These are phyloP conservation scores for Citrullus colocynthis DNA, from an alignment of 306 rosid genomes.

Conservation along the genomic window DNA sequence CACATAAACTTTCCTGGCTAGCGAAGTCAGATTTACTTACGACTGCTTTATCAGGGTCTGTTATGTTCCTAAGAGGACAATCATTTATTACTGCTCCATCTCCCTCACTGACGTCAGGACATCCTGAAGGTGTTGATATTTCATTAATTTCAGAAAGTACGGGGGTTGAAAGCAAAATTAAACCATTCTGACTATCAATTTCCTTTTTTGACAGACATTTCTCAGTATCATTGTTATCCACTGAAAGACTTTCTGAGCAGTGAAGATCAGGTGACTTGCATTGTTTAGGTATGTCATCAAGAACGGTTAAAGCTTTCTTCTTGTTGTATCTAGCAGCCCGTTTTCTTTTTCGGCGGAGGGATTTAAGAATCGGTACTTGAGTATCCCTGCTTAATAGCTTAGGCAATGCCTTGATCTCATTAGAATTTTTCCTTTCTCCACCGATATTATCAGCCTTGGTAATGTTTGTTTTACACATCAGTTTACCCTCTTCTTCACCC, in stretches of 20 bases:
- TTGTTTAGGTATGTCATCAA: conserved; percentile 21
- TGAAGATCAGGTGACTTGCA: conserved; percentile 22
- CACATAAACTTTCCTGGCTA: conserved; percentile 28
- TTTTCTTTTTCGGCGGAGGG: conserved; percentile 27
- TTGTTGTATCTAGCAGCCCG: conserved; percentile 15
- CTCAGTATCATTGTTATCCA: conserved; percentile 17
- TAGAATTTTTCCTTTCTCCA: conserved; percentile 16
- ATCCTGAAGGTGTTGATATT: conserved; percentile 18
- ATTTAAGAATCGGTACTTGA: conserved; percentile 15
- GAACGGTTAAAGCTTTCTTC: conserved; percentile 15
- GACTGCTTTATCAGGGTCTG: conserved; percentile 19
- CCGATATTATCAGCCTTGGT: conserved; percentile 17
- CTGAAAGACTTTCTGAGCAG: conserved; percentile 13
- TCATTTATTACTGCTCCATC: conserved; percentile 21
- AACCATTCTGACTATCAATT: conserved; percentile 34
- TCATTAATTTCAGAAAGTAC: conserved; percentile 15
- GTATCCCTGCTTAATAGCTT: conserved; percentile 14
- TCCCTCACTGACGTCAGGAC: conserved; percentile 18
- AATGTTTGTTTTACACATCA: conserved; percentile 9
- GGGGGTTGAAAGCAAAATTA: conserved; percentile 14
- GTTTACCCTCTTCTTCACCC: conserved; percentile 31
- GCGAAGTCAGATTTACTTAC: conserved; percentile 29
- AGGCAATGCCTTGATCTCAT: conserved; percentile 20
- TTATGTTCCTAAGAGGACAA: conserved; percentile 27
- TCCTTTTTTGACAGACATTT: conserved; percentile 18